These are phyloP conservation scores for Stachybotrys echinatus DNA, from an alignment of 2,329 filamentous ascomycete species.

Conservation along the genomic window DNA sequence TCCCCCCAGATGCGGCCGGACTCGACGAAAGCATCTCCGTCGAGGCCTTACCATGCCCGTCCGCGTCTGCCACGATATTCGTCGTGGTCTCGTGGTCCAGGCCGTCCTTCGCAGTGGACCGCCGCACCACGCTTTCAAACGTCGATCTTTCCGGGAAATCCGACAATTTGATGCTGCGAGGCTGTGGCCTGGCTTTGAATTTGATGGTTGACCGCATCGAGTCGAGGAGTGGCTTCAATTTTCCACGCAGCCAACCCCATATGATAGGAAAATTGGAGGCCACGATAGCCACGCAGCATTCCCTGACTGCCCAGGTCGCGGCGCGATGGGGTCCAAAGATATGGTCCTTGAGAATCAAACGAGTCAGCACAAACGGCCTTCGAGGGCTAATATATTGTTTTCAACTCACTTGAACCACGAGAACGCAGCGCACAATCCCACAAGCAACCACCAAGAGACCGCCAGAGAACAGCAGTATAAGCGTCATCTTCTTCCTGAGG, in stretches of 20 bases:
- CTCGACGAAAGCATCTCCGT: background rate
- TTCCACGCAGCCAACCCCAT: constrained; percentile 18
- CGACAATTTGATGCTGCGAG: constrained; percentile 12
- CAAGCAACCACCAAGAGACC: background rate
- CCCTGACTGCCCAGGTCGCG: background rate
- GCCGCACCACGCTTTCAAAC: background rate
- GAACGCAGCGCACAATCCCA: background rate
- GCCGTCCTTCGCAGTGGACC: background rate
- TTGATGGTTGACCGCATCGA: constrained; percentile 17
- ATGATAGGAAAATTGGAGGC: constrained; percentile 30
- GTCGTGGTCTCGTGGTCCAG: background rate
- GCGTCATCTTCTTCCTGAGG: constrained; percentile 42
- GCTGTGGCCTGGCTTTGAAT: constrained; percentile 11
- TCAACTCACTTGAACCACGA: background rate
- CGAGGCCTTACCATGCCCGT: background rate
- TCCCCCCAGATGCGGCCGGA: background rate
- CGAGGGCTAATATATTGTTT: background rate
- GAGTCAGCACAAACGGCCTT: background rate
- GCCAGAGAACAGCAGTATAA: constrained; percentile 44
- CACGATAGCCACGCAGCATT: constrained; percentile 24
- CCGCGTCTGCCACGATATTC: background rate
- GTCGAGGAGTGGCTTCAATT: constrained; percentile 15
- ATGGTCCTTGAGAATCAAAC: background rate
- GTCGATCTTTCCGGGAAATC: background rate
- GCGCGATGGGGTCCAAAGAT: background rate